Percentiles rank a stretch among this genome's conserved stretches.
These are phyloP conservation scores for Boletus barrowsii DNA, from an alignment of 768 basidiomycete species.

Conservation along the genomic window DNA sequence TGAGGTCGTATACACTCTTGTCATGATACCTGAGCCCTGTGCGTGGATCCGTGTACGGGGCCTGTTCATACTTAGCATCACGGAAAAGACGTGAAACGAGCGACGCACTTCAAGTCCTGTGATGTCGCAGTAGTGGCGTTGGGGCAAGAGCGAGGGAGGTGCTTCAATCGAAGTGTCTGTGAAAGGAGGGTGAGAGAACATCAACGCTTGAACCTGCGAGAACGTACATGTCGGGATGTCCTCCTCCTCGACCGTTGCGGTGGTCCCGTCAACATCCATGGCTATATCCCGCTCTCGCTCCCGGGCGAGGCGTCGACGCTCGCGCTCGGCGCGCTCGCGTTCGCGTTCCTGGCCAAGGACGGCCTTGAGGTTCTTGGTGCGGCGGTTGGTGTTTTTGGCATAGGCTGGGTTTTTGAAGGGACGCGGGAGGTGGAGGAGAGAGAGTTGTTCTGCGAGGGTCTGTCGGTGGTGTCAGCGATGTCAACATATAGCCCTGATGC, in stretches of 20 bases:
- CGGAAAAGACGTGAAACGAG: neutral
- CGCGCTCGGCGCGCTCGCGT: constrained; percentile 65
- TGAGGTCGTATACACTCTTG: constrained; percentile 81
- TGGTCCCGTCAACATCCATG: constrained; percentile 57
- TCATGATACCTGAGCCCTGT: constrained; percentile 81
- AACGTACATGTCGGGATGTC: constrained; percentile 70
- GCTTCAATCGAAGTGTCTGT: constrained; percentile 81
- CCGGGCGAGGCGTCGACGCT: constrained; percentile 49
- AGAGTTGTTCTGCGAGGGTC: constrained; percentile 73
- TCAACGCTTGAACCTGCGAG: neutral
- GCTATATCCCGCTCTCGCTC: constrained; percentile 32
- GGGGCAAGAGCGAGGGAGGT: constrained; percentile 76
- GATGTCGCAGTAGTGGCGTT: constrained; percentile 79
- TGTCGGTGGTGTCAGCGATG: constrained; percentile 23
- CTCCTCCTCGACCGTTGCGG: constrained; percentile 37
- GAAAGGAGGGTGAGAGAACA: neutral
- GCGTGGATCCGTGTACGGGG: constrained; percentile 79
- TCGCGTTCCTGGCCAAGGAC: constrained; percentile 79
- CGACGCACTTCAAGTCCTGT: constrained; percentile 70
- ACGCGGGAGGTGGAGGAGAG: constrained; percentile 63
- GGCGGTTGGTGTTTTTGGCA: constrained; percentile 64
- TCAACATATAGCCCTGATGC: neutral
- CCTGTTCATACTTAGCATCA: constrained; percentile 33
- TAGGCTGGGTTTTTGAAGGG: constrained; percentile 79
- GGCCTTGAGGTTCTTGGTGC: constrained; percentile 77